These are phyloP conservation scores for Pisolithus microcarpus DNA, from an alignment of 768 basidiomycete species.

Conservation along the genomic window DNA sequence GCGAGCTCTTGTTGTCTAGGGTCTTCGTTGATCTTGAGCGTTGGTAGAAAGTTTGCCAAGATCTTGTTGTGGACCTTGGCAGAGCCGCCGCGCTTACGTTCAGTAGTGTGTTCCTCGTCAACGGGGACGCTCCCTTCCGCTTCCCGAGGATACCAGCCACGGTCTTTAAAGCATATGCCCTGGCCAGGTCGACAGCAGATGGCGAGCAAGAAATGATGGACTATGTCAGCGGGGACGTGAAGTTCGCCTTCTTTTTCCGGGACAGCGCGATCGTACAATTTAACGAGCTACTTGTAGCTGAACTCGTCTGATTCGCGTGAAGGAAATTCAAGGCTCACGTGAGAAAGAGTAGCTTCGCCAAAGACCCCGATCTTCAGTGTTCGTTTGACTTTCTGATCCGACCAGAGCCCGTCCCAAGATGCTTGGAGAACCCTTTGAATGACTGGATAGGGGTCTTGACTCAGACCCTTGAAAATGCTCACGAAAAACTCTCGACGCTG, in stretches of 20 bases:
- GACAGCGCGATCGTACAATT: constrained; percentile 59
- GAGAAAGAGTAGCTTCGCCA: constrained; percentile 54
- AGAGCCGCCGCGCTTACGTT: constrained; percentile 21
- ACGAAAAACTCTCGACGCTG: constrained; percentile 59
- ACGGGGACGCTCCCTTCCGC: constrained; percentile 32
- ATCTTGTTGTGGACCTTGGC: constrained; percentile 77
- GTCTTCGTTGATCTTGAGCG: constrained; percentile 85
- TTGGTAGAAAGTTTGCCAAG: constrained; percentile 63
- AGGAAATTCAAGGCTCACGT: constrained; percentile 38
- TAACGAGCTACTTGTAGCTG: constrained; percentile 44
- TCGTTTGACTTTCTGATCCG: constrained; percentile 62
- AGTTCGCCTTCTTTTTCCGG: constrained; percentile 44
- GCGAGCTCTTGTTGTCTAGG: constrained; percentile 78
- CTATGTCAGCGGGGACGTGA: constrained; percentile 66
- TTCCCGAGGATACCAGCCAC: constrained; percentile 86
- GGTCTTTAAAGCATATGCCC: constrained; percentile 83
- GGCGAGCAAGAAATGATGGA: constrained; percentile 81
- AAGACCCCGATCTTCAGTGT: constrained; percentile 69
- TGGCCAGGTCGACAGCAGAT: constrained; percentile 74
- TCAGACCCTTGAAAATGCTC: constrained; percentile 67
- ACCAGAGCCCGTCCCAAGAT: constrained; percentile 74
- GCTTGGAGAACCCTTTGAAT: constrained; percentile 61
- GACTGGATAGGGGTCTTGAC: constrained; percentile 57
- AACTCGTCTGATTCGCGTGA: not conserved
- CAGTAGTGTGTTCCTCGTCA: constrained; percentile 33